Percentiles rank a stretch among this genome's conserved stretches.
Evolutionary conservation across 805 yeast species (phyloP).

Genomic region (Saccharomycodes ludwigii): DNA sequence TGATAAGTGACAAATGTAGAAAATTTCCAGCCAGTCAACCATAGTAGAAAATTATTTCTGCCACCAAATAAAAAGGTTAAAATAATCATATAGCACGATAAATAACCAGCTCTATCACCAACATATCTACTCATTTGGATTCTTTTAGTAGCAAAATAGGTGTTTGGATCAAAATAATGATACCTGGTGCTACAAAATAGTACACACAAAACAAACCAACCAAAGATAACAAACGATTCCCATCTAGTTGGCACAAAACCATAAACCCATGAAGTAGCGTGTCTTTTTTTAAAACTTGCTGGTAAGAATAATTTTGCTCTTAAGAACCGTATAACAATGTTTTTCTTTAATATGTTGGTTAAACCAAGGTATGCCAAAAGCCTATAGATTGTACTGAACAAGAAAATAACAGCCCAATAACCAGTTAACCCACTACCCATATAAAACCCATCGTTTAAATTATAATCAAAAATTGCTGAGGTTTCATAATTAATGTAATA

Average conservation of each 20-base stretch:
- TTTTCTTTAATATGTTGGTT: no score
- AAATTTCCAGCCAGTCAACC: constrained; percentile 50
- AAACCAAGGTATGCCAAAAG: no score
- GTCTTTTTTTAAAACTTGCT: no score
- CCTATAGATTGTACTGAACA: constrained; percentile 27
- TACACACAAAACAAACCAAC: constrained; percentile 9
- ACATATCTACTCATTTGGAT: constrained; percentile 17
- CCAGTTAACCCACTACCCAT: constrained; percentile 35
- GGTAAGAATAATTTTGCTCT: no score
- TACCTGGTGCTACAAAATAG: constrained; percentile 7
- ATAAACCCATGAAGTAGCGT: no score
- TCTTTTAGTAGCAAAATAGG: constrained; percentile 7
- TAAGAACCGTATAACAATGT: no score
- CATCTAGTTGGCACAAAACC: constrained; percentile 14
- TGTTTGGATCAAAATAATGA: constrained; percentile 8
- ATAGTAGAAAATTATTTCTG: constrained; percentile 53
- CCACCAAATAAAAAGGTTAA: constrained; percentile 50
- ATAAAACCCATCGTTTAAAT: no score
- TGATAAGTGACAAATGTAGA: constrained; percentile 53
- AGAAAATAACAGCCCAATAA: constrained; percentile 35
- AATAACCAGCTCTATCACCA: constrained; percentile 42
- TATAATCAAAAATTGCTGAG: no score
- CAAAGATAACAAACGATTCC: constrained; percentile 12
- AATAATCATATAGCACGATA: constrained; percentile 39
- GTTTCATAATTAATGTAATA: no score